These are phyloP conservation scores for Fraxinus nigra DNA, from an alignment of 305 asterid genomes.

Conservation along the genomic window DNA sequence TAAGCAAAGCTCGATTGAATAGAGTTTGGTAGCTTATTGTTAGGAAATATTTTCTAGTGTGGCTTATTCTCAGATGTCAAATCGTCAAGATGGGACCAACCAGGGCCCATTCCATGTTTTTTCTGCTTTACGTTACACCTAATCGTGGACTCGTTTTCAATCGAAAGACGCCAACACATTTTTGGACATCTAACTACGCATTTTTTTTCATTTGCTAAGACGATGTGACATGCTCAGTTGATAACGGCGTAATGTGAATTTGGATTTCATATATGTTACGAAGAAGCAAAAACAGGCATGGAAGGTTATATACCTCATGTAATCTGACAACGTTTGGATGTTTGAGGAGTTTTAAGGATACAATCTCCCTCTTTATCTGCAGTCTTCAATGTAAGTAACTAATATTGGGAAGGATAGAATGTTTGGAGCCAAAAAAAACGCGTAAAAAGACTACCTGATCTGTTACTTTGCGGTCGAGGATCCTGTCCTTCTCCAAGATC, in stretches of 20 bases:
- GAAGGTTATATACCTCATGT: slow-evolving; percentile 53
- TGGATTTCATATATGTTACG: background rate
- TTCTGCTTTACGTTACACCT: background rate
- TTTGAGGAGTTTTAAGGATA: slow-evolving; percentile 79
- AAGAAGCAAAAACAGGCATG: background rate
- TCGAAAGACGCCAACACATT: background rate
- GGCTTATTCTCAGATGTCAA: background rate
- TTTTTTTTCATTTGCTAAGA: background rate
- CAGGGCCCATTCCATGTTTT: background rate
- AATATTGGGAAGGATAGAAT: background rate
- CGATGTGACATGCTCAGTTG: background rate
- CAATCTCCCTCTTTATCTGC: slow-evolving; percentile 98
- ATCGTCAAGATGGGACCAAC: background rate
- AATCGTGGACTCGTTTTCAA: background rate
- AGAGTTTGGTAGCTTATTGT: background rate
- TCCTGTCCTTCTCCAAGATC: slow-evolving; percentile 69
- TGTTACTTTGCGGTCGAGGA: slow-evolving; percentile 57
- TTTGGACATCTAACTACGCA: background rate
- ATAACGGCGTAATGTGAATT: background rate
- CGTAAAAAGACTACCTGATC: slow-evolving; percentile 51
- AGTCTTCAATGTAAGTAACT: background rate
- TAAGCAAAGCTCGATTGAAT: background rate
- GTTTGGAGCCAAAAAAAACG: background rate
- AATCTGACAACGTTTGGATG: slow-evolving; percentile 93
- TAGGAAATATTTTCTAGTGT: background rate